phyloP scores from a whole-genome alignment of 768 basidiomycete species.

The Pleurotus citrinopileatus region DNA sequence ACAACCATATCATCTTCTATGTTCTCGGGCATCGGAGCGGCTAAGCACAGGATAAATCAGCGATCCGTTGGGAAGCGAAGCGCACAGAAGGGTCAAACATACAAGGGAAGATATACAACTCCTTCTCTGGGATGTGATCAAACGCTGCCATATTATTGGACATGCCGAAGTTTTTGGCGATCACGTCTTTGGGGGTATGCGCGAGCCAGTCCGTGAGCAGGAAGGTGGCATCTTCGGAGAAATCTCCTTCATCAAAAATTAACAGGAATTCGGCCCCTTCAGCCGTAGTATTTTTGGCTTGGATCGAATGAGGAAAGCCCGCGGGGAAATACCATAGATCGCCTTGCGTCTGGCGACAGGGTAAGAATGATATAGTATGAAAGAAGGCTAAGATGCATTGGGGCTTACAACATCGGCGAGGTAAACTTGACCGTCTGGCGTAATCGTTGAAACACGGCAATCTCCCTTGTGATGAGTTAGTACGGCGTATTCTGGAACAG shows the following conservation, averaged over 20 bases:
- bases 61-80: not conserved
- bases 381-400: not conserved
- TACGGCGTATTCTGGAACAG: not conserved
- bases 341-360: slow-evolving; percentile 25
- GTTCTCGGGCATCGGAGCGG: slow-evolving; percentile 37
- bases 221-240: slow-evolving; percentile 60
- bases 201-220: slow-evolving; percentile 66
- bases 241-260: slow-evolving; percentile 37
- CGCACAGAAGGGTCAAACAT: not conserved
- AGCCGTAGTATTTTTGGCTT: slow-evolving; percentile 44
- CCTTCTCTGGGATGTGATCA: slow-evolving; percentile 48
- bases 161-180: slow-evolving; percentile 64
- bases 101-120: slow-evolving; percentile 54
- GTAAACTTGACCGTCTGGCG: slow-evolving; percentile 49
- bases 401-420: slow-evolving; percentile 49
- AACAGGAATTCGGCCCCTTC: slow-evolving; percentile 55
- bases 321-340: slow-evolving; percentile 64
- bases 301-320: slow-evolving; percentile 54
- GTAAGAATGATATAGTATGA: not conserved
- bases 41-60: not conserved
- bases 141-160: slow-evolving; percentile 39
- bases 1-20: slow-evolving; percentile 38
- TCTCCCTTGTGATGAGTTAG: slow-evolving; percentile 31
- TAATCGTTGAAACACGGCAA: slow-evolving; percentile 46
- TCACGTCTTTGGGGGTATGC: slow-evolving; percentile 52